Evolutionary conservation across 129 eudicot species (phyloP).

Genomic region (Centrapalus pauciflorus): DNA sequence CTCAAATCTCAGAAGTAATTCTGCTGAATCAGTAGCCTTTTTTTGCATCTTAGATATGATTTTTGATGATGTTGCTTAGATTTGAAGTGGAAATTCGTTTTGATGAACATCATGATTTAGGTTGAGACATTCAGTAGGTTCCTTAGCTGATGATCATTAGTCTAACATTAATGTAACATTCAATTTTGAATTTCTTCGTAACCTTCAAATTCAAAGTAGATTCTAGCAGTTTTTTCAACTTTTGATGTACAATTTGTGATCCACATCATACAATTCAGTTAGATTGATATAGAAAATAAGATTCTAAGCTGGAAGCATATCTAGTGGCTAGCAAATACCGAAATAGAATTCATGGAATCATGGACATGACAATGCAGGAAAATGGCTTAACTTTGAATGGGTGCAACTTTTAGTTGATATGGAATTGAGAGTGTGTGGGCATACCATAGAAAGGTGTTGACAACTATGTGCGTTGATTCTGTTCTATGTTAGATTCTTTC

Average conservation of each 20-base stretch:
- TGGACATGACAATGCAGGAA: too few relatives aligned
- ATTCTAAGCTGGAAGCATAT: too few relatives aligned
- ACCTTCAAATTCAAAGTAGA: not conserved
- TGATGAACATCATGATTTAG: slow-evolving; percentile 5
- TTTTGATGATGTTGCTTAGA: not conserved
- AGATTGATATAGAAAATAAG: not conserved
- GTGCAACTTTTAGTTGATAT: too few relatives aligned
- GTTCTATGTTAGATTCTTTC: not conserved
- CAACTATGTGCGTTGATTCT: too few relatives aligned
- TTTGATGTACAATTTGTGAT: not conserved
- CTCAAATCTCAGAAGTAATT: not conserved
- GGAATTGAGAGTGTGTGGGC: too few relatives aligned
- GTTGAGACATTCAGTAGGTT: not conserved
- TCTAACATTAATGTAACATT: not conserved
- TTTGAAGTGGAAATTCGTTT: slow-evolving; percentile 9
- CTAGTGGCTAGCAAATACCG: too few relatives aligned
- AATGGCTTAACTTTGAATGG: too few relatives aligned
- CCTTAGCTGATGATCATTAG: not conserved
- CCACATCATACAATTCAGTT: not conserved
- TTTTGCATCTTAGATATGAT: not conserved
- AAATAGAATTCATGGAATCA: too few relatives aligned
- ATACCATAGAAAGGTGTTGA: too few relatives aligned
- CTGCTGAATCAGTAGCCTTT: not conserved
- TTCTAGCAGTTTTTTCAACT: not conserved
- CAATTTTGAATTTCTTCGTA: not conserved